These are phyloP conservation scores for Cladorrhinum sp. DNA, from an alignment of 2,329 filamentous ascomycete genomes.

Conservation along the genomic window DNA sequence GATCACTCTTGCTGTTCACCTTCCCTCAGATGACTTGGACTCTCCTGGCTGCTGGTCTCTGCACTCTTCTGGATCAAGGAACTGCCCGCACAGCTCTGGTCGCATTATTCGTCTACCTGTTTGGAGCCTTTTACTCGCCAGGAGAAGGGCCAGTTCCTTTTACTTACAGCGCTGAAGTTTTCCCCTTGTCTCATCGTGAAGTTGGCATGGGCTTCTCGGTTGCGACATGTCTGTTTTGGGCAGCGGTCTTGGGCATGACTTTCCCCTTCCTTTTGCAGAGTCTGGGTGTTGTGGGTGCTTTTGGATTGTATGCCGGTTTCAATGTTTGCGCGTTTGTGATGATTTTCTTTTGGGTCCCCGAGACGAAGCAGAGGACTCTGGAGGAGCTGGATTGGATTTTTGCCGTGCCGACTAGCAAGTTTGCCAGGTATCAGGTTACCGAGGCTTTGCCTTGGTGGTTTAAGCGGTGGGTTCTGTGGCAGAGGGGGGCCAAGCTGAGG, in stretches of 20 bases:
- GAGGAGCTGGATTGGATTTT: conserved; percentile 61
- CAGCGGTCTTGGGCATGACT: conserved; percentile 58
- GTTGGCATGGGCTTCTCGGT: conserved; percentile 70
- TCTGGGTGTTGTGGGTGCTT: conserved; percentile 46
- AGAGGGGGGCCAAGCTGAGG: conserved; percentile 44
- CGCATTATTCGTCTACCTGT: conserved; percentile 59
- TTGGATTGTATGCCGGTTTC: conserved; percentile 53
- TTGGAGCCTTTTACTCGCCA: conserved; percentile 60
- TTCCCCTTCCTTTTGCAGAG: conserved; percentile 55
- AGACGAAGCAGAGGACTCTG: conserved; percentile 57
- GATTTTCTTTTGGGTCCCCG: conserved; percentile 56
- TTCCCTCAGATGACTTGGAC: conserved; percentile 68
- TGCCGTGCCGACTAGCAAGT: conserved; percentile 56
- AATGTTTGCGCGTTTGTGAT: conserved; percentile 54
- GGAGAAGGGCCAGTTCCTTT: conserved; percentile 67
- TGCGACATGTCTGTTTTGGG: conserved; percentile 61
- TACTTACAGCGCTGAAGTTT: conserved; percentile 67
- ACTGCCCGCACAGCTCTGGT: conserved; percentile 42
- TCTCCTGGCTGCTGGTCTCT: conserved; percentile 60
- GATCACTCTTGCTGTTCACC: conserved; percentile 60
- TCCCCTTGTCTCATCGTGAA: conserved; percentile 67
- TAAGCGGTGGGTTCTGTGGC: conserved; percentile 54
- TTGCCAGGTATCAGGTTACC: conserved; percentile 55
- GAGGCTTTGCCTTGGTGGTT: conserved; percentile 60
- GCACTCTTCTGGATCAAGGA: conserved; percentile 45